A percentile compares a stretch with the other conserved stretches of the same genome.
These are phyloP conservation scores for Xylariomycetidae sp. DNA, from an alignment of 2,329 filamentous ascomycete species.

Conservation along the genomic window DNA sequence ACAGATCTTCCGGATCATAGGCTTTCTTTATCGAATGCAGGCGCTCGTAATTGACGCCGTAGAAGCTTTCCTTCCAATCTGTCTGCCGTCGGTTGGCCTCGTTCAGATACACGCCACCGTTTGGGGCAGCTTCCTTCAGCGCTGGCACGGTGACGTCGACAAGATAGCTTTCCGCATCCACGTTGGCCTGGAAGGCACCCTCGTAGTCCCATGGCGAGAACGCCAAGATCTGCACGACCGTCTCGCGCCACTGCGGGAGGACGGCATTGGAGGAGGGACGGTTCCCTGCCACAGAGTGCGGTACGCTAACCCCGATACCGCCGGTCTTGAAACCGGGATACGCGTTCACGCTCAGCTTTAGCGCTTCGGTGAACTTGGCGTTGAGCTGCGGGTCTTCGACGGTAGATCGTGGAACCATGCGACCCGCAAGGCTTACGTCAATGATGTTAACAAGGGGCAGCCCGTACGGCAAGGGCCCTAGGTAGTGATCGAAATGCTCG, in stretches of 20 bases:
- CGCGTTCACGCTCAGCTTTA: no score
- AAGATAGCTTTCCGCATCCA: not conserved
- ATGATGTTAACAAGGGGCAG: no score
- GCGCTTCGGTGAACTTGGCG: no score
- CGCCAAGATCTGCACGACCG: not conserved
- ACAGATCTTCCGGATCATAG: not conserved
- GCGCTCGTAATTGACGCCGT: not conserved
- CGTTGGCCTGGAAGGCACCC: not conserved
- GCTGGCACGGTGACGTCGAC: not conserved
- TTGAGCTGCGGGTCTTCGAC: no score
- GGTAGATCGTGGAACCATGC: no score
- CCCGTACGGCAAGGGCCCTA: not conserved
- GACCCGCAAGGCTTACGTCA: no score
- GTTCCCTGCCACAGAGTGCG: no score
- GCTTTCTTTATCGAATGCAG: not conserved
- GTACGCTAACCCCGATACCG: no score
- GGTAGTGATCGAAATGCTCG: not conserved
- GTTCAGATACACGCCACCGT: not conserved
- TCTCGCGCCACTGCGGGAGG: conserved; percentile 1
- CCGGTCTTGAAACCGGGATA: no score
- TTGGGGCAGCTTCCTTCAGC: not conserved
- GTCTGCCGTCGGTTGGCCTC: not conserved
- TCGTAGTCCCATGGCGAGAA: not conserved
- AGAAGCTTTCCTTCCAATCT: not conserved
- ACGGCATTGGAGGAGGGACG: not conserved